Evolutionary conservation across 495 filamentous ascomycete genomes (phyloP), one percentile per base, ranked within the genome.

Genomic region (Cladorrhinum samala): DNA sequence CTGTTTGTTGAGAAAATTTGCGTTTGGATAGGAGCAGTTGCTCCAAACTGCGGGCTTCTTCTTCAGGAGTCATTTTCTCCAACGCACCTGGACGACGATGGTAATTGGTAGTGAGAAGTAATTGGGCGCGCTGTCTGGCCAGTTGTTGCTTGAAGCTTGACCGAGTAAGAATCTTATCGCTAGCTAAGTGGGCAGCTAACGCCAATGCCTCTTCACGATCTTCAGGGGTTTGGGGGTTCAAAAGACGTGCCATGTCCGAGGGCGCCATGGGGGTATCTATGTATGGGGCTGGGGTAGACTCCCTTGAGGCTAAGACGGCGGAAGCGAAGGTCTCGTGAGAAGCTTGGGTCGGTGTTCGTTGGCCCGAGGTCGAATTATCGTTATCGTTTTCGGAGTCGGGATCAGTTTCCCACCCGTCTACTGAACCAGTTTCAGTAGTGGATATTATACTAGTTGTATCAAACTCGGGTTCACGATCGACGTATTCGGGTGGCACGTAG

Each of bases 11-110:
- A 11, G 5, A 33, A 17, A 62, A 58, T 8, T 61, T 53, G 14
- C 81, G 76, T 3, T 81, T 80, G 5, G 77, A 76, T 8, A 96
- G 77, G 54, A 98, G 86, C 11, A 96, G 77, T 30, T 84, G 77
- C 60, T 97, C 94, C 0, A 98, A 82, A 8, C 91, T 71, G 24
- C 80, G 76, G 11, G 84, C 83, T 65, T 97, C 90, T 56, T 95
- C 87, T 42, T 90, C 83, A 2, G 79, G 68, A 0, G 78, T 65
- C 46, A 72, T 66, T 50, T 68, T 75, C 5, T 62, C 51, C 14
- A 24, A 16, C 21, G 14, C 17, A 19, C 1, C 17, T 2, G 64
- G 63, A 13, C 38, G 38, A 18, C 50, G 25, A 14, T 50, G 37
- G 23, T 58, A 52, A 46, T 62, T 65, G 39, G 69, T 71, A 4